Base-by-base conservation (phyloP, 371 early-diverging fungal genomes). In the Mortierella sp. region DNA sequence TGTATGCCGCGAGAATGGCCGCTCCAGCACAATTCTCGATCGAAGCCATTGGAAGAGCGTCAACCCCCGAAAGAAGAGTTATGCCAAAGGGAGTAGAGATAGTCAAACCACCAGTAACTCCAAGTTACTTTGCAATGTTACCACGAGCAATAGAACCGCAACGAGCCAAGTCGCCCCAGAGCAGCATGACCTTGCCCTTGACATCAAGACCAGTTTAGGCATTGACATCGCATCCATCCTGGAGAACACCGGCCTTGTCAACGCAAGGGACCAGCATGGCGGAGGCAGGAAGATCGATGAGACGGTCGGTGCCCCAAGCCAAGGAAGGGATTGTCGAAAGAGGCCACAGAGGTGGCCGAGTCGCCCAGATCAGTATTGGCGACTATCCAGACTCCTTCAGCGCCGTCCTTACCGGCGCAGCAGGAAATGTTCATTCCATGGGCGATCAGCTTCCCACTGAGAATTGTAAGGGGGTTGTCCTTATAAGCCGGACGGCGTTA, bases 361-460 rank as follows among this genome's bases (percentile, higher is more conserved):
- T 80, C 82, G 0, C 93, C 93, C 16, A 95, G 86, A 13, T 91
- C 91, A 3, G 95, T 94, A 0, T 94, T 83, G 0, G 91, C 89
- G 0, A 91, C 89, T 80, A 91, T 89, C 81, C 89, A 94, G 14
- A 94, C 79, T 0, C 96, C 96, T 24, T 89, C 87, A 5, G 77
- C 71, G 3, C 95, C 96, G 53, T 92, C 91, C 83, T 96, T 96
- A 2, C 96, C 96, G 13, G 81, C 83, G 16, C 93, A 90, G 13
- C 87, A 89, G 16, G 89, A 87, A 10, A 93, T 77, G 34, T 87
- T 78, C 48, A 93, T 77, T 11, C 92, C 92, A 19, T 77, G 70
- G 48, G 55, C 74, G 14, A 88, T 81, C 5, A 94, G 89, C 3
- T 82, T 86, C 24, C 89, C 77, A 14, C 88, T 90, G 0, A 89